These are phyloP conservation scores for Boletales sp. DNA, from an alignment of 768 basidiomycete species.

Conservation along the genomic window DNA sequence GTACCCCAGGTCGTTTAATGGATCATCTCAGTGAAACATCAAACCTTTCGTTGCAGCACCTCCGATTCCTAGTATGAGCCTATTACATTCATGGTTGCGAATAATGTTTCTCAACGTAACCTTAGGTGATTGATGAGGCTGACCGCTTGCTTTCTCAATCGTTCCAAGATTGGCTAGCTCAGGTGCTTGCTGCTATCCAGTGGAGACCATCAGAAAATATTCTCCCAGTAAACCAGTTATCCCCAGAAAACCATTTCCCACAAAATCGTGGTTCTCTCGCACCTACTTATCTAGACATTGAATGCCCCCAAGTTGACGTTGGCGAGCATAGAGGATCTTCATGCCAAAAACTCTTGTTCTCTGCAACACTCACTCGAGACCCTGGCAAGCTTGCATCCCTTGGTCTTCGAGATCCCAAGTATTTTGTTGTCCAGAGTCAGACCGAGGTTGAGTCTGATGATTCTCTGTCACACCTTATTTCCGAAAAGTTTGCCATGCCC, in stretches of 20 bases:
- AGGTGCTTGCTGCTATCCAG: slow-evolving; percentile 73
- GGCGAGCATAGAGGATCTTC: slow-evolving; percentile 58
- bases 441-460: slow-evolving; percentile 32
- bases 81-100: not conserved
- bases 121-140: slow-evolving; percentile 93
- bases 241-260: slow-evolving; percentile 5
- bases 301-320: slow-evolving; percentile 42
- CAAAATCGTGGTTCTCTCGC: slow-evolving; percentile 46
- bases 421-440: slow-evolving; percentile 74
- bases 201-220: slow-evolving; percentile 27
- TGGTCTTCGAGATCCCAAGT: slow-evolving; percentile 74
- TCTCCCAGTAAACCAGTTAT: not conserved
- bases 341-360: slow-evolving; percentile 95
- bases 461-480: slow-evolving; percentile 50
- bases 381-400: slow-evolving; percentile 89
- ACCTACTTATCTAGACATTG: slow-evolving; percentile 48
- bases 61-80: slow-evolving; percentile 84
- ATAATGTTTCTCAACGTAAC: not conserved
- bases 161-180: slow-evolving; percentile 92
- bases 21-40: slow-evolving; percentile 88
- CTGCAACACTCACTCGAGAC: slow-evolving; percentile 91
- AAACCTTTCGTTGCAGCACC: slow-evolving; percentile 89
- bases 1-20: slow-evolving; percentile 92
- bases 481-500: slow-evolving; percentile 83
- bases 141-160: slow-evolving; percentile 93